These are phyloP conservation scores for Phytopythium cucurbitacearum DNA, from an alignment of 352 stramenopile species.

Conservation along the genomic window DNA sequence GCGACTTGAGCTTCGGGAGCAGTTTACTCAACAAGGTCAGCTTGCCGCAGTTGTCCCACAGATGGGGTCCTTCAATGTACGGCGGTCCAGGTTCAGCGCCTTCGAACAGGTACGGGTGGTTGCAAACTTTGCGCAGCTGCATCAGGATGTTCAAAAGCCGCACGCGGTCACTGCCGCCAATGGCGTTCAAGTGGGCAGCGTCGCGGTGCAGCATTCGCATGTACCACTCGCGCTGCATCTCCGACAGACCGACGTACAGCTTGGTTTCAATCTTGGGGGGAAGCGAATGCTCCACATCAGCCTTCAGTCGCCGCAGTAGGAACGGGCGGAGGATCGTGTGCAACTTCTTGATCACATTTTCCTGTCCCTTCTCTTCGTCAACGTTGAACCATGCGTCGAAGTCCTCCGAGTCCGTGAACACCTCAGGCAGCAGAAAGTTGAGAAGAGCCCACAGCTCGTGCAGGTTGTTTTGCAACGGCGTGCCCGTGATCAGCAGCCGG, in stretches of 20 bases:
- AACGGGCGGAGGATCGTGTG: slow-evolving; percentile 98
- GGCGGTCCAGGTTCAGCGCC: slow-evolving; percentile 96
- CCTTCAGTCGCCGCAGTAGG: slow-evolving; percentile 97
- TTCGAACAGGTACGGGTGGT: slow-evolving; percentile 99
- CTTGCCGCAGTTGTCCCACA: slow-evolving; percentile 99
- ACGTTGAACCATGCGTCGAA: slow-evolving; percentile 99
- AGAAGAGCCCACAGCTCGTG: slow-evolving; percentile 99
- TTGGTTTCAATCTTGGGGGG: slow-evolving; percentile 99
- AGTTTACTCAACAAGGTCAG: slow-evolving; percentile 96
- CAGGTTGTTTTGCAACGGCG: slow-evolving; percentile 99
- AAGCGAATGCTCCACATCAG: slow-evolving; percentile 96
- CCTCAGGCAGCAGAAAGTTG: slow-evolving; percentile 96
- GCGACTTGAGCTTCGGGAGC: slow-evolving; percentile 79
- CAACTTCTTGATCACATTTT: slow-evolving; percentile 97
- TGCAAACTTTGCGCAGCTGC: slow-evolving; percentile 99
- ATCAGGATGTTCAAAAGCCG: slow-evolving; percentile 98
- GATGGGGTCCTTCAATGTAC: slow-evolving; percentile 94
- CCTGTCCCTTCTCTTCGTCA: slow-evolving; percentile 92
- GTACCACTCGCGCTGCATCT: slow-evolving; percentile 99
- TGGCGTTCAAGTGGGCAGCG: slow-evolving; percentile 94
- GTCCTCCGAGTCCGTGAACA: slow-evolving; percentile 95
- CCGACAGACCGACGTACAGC: slow-evolving; percentile 96
- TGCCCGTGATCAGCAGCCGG: slow-evolving; percentile 95
- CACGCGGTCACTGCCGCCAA: slow-evolving; percentile 94
- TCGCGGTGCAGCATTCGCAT: slow-evolving; percentile 96